phyloP scores from a whole-genome alignment of 352 stramenopile species.

The Globisporangium echinulatum region DNA sequence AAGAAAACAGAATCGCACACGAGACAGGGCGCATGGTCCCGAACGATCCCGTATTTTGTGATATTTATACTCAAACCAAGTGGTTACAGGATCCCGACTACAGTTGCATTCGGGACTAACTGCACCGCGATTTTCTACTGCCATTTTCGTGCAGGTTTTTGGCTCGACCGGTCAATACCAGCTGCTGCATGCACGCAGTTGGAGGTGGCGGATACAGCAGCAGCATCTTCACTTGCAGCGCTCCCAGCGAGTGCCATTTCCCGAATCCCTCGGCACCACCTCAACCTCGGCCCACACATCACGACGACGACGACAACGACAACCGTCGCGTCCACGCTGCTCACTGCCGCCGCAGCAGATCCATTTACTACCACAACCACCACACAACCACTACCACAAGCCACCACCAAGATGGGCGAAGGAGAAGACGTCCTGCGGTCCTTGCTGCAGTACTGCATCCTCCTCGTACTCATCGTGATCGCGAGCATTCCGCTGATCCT shows the following conservation, averaged over 20 bases:
- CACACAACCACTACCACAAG: neutral
- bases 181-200: too few relatives aligned
- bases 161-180: too few relatives aligned
- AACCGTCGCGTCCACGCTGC: neutral
- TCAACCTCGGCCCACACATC: neutral
- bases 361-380: neutral
- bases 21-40: too few relatives aligned
- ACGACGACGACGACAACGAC: neutral
- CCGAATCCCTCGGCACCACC: too few relatives aligned
- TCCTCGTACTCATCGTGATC: slow-evolving; percentile 36
- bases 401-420: slow-evolving; percentile 1
- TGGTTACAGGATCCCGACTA: neutral
- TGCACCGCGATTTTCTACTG: too few relatives aligned
- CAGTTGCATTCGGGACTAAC: too few relatives aligned
- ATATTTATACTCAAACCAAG: neutral
- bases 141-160: too few relatives aligned
- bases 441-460: slow-evolving; percentile 40
- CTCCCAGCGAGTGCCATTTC: too few relatives aligned
- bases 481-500: slow-evolving; percentile 34
- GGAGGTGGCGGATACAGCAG: too few relatives aligned
- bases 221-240: too few relatives aligned
- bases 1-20: neutral
- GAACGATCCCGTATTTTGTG: neutral
- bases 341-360: too few relatives aligned
- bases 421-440: slow-evolving; percentile 20